Percentiles rank a stretch among this genome's conserved stretches.
These are phyloP conservation scores for Mucor saturninus DNA, from an alignment of 371 early-diverging fungal genomes.

Conservation along the genomic window DNA sequence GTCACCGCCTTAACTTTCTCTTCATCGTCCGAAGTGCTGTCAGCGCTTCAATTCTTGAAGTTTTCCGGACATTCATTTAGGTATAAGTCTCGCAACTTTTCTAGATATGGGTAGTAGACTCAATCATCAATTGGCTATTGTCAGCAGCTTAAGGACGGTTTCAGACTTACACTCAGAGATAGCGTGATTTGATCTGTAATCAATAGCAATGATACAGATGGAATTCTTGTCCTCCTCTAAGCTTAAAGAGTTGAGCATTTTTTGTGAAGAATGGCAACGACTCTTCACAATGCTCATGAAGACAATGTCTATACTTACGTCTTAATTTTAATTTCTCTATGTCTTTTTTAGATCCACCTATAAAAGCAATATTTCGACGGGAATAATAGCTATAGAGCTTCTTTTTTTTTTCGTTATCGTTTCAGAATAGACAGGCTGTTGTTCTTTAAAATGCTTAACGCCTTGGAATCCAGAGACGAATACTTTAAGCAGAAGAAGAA, in stretches of 20 bases:
- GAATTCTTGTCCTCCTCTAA: not conserved
- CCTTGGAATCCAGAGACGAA: too few species aligned
- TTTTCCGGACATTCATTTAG: constrained; percentile 8
- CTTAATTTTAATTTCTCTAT: too few species aligned
- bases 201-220: constrained; percentile 11
- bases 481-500: too few species aligned
- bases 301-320: too few species aligned
- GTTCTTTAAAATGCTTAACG: too few species aligned
- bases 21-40: constrained; percentile 7
- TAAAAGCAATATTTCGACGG: too few species aligned
- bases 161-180: constrained; percentile 12
- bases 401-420: too few species aligned
- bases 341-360: too few species aligned
- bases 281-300: too few species aligned
- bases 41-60: constrained; percentile 7
- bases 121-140: constrained; percentile 7
- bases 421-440: too few species aligned
- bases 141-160: constrained; percentile 5
- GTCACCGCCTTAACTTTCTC: constrained; percentile 1
- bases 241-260: not conserved
- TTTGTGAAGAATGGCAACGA: not conserved
- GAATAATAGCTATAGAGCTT: too few species aligned
- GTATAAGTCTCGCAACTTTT: constrained; percentile 13
- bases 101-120: constrained; percentile 10
- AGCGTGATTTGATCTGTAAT: constrained; percentile 9